Evolutionary conservation across 2,329 filamentous ascomycete genomes (phyloP), one percentile per base, ranked within the genome.

Genomic region (Pestalotiopsis sp.): DNA sequence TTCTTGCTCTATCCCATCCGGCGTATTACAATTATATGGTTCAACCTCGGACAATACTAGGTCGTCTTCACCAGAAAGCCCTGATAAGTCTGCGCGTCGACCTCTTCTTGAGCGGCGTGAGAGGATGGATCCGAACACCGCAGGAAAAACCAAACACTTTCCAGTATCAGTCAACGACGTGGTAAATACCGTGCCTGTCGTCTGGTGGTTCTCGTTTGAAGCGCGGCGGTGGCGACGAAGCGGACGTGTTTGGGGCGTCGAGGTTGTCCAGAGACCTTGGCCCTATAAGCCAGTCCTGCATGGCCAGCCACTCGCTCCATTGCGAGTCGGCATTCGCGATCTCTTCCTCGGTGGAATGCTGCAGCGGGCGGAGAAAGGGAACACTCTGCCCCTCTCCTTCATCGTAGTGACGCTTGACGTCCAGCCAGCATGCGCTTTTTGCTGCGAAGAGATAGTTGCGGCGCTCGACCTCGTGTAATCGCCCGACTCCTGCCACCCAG

Each of bases 231-330:
- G 12, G 36, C 23, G 20, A 11, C 45, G 45, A 64, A 14, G 38
- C 9, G 38, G 12, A 49, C 12, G 9, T 62, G 23, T 38, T 13
- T 6, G 31, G 27, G n/a, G 12, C 64, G n/a, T 57, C 25, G 25
- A 57, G 14, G 12, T 57, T 52, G 23, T 67, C 59, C 57, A 67
- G 27, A 27, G 66, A 67, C 17, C 66, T 49, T 36, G 66, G 58
- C 17, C 66, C 66, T 36, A 67, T 56, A 58, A 67, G 20, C 95
- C 95, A 98, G 80, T 98, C 95, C 80, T 97, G 94, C 93, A 98
- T 97, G 13, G 93, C 93, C 39, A 98, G 83, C 95, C 95, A 98
- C 75, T 95, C 91, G 77, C 94, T 97, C 96, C 96, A 99, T 69
- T 87, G 90, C 70, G 88, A 87, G 82, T 98, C 95, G 0, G 95